Evolutionary conservation across 345 rosid genomes (phyloP), one percentile per base, ranked within the genome.

Genomic region (Citrus glauca): DNA sequence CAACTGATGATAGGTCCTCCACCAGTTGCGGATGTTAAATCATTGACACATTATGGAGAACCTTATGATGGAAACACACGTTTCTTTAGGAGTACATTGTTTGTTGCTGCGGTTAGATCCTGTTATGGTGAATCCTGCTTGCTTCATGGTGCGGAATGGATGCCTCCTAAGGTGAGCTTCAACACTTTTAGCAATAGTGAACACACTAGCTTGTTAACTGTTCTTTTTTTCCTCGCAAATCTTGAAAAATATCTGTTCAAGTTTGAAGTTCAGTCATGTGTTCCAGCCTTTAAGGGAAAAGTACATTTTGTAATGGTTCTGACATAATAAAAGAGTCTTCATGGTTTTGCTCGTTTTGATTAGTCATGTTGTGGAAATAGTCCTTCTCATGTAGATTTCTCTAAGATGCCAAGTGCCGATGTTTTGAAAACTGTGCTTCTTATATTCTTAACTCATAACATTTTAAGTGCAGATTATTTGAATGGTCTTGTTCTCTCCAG

Each of bases 141-240:
- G 88, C 99, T 96, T 78, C 99, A 96, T 85, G 99, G 97, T 38
- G 97, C 90, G 71, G 99, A 94, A 65, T 96, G 99, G 99, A 94
- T 96, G 99, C 95, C 99, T 78, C 99, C 97, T 55, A 92, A 93
- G 85, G 99, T 95, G 48, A 38, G 85, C 68, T 55, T 85, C 33
- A 22, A 35, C 22, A 32, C 27, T 71, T 79, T 68, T 67, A 9
- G 22, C n/a, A 6, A 13, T 61, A 5, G 17, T 17, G 33, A 4
- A 22, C 42, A 37, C 33, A 61, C 48, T 71, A 65, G 74, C 69
- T 56, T 25, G 13, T 55, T 35, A 62, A 22, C 28, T 42, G 61
- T 28, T 78, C 45, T 63, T 9, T 65, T 69, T 53, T 17, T 38
- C 56, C 28, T 70, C 11, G n/a, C 65, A 69, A 48, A 62, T 73